Evolutionary conservation across 2,329 filamentous ascomycete species (phyloP).

Genomic region (Amesomyces nigricolor): DNA sequence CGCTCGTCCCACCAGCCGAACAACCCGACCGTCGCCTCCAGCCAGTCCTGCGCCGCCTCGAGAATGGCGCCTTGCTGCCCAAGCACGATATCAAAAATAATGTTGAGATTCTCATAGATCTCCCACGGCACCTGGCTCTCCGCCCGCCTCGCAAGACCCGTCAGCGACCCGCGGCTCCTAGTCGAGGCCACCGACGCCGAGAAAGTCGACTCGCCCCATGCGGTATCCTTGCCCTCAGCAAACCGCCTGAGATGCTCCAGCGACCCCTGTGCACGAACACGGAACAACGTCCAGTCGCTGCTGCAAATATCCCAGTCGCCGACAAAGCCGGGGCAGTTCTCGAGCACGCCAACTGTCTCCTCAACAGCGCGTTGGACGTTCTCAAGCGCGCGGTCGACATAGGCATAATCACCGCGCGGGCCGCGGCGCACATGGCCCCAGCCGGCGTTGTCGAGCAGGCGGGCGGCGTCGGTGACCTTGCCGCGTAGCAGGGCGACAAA

Average conservation of each 20-base stretch:
- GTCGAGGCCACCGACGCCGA: conserved; percentile 33
- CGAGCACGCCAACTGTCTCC: conserved; percentile 62
- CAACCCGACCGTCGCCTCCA: conserved; percentile 77
- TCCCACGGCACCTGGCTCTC: conserved; percentile 85
- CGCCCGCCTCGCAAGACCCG: conserved; percentile 67
- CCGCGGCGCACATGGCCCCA: conserved; percentile 73
- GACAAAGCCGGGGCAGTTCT: conserved; percentile 63
- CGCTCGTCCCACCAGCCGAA: conserved; percentile 90
- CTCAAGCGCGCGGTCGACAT: conserved; percentile 68
- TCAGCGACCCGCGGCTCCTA: conserved; percentile 46
- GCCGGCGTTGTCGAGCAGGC: conserved; percentile 65
- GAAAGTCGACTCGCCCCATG: conserved; percentile 31
- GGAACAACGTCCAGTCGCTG: conserved; percentile 78
- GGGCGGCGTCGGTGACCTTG: conserved; percentile 60
- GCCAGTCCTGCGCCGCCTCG: conserved; percentile 78
- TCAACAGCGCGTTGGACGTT: conserved; percentile 70
- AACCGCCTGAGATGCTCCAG: conserved; percentile 68
- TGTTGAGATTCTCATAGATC: conserved; percentile 78
- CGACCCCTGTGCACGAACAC: conserved; percentile 65
- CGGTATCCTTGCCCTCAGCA: conserved; percentile 56
- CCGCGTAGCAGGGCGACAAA: conserved; percentile 70
- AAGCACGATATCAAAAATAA: conserved; percentile 73
- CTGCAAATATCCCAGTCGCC: conserved; percentile 79
- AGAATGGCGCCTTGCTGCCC: conserved; percentile 72
- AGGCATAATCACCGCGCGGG: conserved; percentile 58